Base-by-base conservation (phyloP, 2,329 filamentous ascomycete genomes). In the Phaeosphaeria sp. region DNA sequence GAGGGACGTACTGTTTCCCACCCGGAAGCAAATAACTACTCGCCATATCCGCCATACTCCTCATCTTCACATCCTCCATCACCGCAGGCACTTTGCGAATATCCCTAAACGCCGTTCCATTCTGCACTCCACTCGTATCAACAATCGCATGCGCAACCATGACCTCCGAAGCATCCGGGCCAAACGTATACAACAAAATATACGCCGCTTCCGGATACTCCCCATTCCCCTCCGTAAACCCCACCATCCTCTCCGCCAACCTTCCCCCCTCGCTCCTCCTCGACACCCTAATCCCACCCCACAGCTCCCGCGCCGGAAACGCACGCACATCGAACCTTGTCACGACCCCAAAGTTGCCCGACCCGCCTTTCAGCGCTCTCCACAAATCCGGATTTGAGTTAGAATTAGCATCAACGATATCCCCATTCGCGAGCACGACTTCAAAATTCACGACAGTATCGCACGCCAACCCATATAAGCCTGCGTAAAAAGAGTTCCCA, bases 261-360 rank as follows among this genome's bases (percentile, higher is more conserved):
- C 45, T 2, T 40, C 45, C 6, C 49, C 59, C 18, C 60, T 61
- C 20, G 57, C 54, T 11, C 56, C 55, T 3, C 43, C 51, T n/a
- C 53, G 63, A 66, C 1, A 59, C 55, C 18, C 53, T 58, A 18
- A 58, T 53, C 13, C 66, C 67, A 9, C 65, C 63, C 55, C 62
- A 69, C 11, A 69, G 45, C 1, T 50, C 44, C 9, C 55, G 51
- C 6, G 56, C 49, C 2, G 57, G 56, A 33, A 62, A 67, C 17
- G 60, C 71, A 56, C 72, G 63, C 8, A 80, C 47, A 44, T 79
- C 77, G 49, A 80, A 79, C 2, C 75, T 66, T 1, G 78, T 80
- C 17, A 80, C 78, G 3, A 80, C 63, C 2, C 78, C 79, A 51
- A 81, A 80, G 63, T 80, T 80, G 56, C 69, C 75, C 55, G 71